Evolutionary conservation across 306 rosid species (phyloP).

Genomic region (Arachis hypogaea): DNA sequence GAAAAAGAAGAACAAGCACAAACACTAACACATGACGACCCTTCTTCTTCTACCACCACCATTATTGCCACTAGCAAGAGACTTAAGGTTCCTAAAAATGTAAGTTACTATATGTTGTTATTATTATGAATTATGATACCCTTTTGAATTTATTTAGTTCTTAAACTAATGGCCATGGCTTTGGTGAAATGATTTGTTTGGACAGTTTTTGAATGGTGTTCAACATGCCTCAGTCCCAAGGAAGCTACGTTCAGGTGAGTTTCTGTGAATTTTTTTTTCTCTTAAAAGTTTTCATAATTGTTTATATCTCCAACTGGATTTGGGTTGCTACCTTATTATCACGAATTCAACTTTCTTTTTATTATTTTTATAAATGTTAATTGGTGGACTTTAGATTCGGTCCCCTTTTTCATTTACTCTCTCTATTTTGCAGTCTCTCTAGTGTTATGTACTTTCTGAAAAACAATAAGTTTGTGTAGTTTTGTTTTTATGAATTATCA

Average conservation of each 20-base stretch:
- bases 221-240: constrained; percentile 73
- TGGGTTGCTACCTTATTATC: too few species aligned
- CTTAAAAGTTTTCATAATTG: not conserved
- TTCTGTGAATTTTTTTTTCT: constrained; percentile 10
- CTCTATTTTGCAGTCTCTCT: not conserved
- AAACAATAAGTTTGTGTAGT: constrained; percentile 5
- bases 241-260: constrained; percentile 80
- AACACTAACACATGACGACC: not conserved
- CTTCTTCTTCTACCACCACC: constrained; percentile 32
- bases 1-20: constrained; percentile 42
- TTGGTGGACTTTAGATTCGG: constrained; percentile 42
- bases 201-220: constrained; percentile 61
- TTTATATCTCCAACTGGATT: not conserved
- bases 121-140: not conserved
- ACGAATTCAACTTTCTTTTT: constrained; percentile 1
- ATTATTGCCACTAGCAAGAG: constrained; percentile 43
- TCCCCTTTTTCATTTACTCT: constrained; percentile 17
- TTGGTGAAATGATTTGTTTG: constrained; percentile 3
- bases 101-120: not conserved
- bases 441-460: constrained; percentile 30
- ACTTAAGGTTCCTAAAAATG: constrained; percentile 59
- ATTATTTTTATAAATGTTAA: constrained; percentile 43
- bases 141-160: not conserved
- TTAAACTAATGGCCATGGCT: not conserved
- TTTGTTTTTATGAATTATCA: constrained; percentile 10